phyloP scores from a whole-genome alignment of 192 early-diverging fungal species.

The Entomortierella lignicola region DNA sequence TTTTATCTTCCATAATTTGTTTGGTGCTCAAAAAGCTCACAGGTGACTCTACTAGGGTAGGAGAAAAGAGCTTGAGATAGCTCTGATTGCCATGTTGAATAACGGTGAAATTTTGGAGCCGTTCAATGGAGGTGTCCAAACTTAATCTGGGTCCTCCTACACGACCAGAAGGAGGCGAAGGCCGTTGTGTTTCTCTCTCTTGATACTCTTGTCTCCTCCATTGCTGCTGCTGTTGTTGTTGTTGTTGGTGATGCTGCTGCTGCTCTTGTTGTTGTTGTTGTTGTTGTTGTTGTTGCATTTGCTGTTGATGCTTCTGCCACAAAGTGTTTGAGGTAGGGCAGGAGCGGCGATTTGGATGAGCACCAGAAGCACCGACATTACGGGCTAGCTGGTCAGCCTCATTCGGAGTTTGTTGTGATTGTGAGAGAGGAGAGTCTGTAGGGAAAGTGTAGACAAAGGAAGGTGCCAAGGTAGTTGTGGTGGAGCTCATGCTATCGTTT shows the following conservation, averaged over 20 bases:
- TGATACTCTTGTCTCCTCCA: slow-evolving; percentile 9
- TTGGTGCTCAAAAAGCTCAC: slow-evolving; percentile 31
- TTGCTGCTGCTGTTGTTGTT: slow-evolving; percentile 10
- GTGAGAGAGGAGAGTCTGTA: background rate
- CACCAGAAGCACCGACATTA: background rate
- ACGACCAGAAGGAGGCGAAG: slow-evolving; percentile 2
- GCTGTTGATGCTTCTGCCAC: slow-evolving; percentile 44
- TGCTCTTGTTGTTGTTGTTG: slow-evolving; percentile 30
- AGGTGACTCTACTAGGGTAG: slow-evolving; percentile 36
- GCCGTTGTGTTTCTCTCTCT: slow-evolving; percentile 1
- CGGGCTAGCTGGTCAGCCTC: background rate
- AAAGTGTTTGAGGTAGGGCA: slow-evolving; percentile 22
- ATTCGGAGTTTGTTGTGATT: background rate
- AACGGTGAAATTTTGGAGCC: slow-evolving; percentile 21
- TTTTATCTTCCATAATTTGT: slow-evolving; percentile 32
- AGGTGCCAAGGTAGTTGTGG: background rate
- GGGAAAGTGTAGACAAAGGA: slow-evolving; percentile 8
- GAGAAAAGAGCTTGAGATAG: slow-evolving; percentile 48
- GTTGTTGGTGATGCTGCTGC: slow-evolving; percentile 28
- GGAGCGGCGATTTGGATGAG: slow-evolving; percentile 35
- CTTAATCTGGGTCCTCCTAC: slow-evolving; percentile 25
- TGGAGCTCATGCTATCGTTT: background rate
- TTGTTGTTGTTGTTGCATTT: slow-evolving; percentile 18
- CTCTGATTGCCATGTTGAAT: slow-evolving; percentile 39
- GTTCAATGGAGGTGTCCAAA: slow-evolving; percentile 46